These are phyloP conservation scores for Xylaria sp. DNA, from an alignment of 495 filamentous ascomycete genomes.

Conservation along the genomic window DNA sequence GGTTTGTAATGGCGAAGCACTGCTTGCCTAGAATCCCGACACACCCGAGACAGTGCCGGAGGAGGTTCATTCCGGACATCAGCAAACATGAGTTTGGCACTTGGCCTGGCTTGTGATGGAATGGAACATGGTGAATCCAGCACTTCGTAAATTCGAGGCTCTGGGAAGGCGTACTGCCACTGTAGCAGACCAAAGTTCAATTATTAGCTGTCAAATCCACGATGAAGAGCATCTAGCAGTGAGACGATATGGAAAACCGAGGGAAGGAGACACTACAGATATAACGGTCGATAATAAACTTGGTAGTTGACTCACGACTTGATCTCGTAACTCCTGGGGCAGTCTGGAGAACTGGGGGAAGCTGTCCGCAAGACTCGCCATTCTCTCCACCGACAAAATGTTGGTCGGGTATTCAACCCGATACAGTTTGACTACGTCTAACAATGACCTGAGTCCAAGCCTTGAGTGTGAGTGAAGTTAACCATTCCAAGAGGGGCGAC, in stretches of 20 bases:
- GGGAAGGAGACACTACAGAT: neutral
- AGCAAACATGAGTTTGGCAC: conserved; percentile 55
- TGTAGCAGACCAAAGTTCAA: conserved; percentile 18
- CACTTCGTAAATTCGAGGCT: conserved; percentile 56
- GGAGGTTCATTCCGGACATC: conserved; percentile 56
- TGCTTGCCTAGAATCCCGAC: conserved; percentile 55
- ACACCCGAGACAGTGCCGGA: conserved; percentile 54
- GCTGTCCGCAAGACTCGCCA: conserved; percentile 4
- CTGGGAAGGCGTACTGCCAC: conserved; percentile 55
- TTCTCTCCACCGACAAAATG: neutral
- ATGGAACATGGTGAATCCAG: conserved; percentile 53
- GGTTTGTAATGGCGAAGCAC: conserved; percentile 57
- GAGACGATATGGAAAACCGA: neutral
- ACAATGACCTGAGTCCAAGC: neutral
- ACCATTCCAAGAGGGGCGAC: neutral
- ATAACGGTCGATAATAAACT: neutral
- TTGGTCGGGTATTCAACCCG: neutral
- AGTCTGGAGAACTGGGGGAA: conserved; percentile 41
- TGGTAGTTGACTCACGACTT: conserved; percentile 27
- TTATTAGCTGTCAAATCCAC: conserved; percentile 13
- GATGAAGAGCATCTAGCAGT: neutral
- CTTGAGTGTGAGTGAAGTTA: conserved; percentile 1
- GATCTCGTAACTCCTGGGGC: conserved; percentile 39
- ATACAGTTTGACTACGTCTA: neutral
- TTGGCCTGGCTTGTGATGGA: conserved; percentile 46